Percentiles rank a stretch among this genome's conserved stretches.
phyloP scores from a whole-genome alignment of 1,284 basidiomycete species.

The Malassezia cuniculi region DNA sequence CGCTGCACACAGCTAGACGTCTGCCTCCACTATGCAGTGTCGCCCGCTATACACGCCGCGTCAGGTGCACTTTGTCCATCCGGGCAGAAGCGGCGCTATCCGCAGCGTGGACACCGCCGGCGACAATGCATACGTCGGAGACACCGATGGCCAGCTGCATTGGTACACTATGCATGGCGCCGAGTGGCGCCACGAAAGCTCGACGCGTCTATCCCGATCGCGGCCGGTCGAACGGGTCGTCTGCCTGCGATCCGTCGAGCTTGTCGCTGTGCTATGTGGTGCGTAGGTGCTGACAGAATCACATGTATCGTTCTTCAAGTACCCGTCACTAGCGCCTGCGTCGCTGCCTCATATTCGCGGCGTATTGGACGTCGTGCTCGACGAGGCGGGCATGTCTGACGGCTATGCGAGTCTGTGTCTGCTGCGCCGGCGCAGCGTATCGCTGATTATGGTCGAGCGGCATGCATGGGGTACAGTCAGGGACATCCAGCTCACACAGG shows the following conservation, averaged over 20 bases:
- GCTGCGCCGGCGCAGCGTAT: constrained; percentile 29
- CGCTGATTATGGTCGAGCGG: constrained; percentile 25
- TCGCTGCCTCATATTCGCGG: constrained; percentile 13
- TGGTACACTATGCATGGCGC: background rate
- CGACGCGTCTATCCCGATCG: constrained; percentile 5
- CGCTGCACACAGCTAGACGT: no score
- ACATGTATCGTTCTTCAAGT: constrained; percentile 15
- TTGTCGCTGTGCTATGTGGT: constrained; percentile 15
- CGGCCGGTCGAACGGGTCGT: constrained; percentile 16
- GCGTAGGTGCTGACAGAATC: constrained; percentile 9
- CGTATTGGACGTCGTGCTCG: constrained; percentile 14
- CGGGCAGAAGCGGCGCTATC: constrained; percentile 1
- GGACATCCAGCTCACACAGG: constrained; percentile 32
- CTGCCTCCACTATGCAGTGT: no score
- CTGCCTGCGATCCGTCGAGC: constrained; percentile 1
- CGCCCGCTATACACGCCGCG: no score
- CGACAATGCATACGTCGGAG: constrained; percentile 2
- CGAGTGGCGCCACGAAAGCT: constrained; percentile 8
- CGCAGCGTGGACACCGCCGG: background rate
- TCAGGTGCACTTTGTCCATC: no score
- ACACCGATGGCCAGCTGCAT: constrained; percentile 6
- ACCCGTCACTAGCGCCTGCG: constrained; percentile 11
- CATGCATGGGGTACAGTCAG: constrained; percentile 21
- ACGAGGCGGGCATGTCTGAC: constrained; percentile 14
- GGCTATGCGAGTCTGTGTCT: constrained; percentile 28